Percentiles rank a stretch among this genome's conserved stretches.
Evolutionary conservation across 768 basidiomycete species (phyloP).

Genomic region (Boletus huronensis): DNA sequence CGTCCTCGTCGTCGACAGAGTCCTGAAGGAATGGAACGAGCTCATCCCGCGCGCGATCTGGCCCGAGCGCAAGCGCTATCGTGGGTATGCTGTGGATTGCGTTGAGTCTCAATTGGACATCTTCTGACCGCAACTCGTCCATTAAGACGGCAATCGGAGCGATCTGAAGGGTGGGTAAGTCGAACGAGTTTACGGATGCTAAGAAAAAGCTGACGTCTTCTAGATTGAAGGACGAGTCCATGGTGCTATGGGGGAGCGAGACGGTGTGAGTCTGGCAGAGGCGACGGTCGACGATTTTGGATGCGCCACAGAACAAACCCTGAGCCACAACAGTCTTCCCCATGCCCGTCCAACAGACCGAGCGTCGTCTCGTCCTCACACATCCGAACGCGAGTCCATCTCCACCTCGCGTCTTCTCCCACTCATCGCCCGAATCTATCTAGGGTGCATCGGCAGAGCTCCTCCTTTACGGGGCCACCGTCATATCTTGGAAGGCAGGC

Average conservation of each 20-base stretch:
- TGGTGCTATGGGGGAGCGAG: constrained; percentile 30
- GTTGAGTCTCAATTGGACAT: constrained; percentile 92
- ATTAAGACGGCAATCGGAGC: constrained; percentile 95
- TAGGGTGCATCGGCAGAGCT: constrained; percentile 68
- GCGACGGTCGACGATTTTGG: constrained; percentile 6
- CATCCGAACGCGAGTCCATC: constrained; percentile 55
- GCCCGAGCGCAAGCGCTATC: constrained; percentile 93
- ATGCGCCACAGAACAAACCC: constrained; percentile 19
- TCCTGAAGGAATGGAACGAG: constrained; percentile 97
- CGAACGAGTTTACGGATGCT: constrained; percentile 4
- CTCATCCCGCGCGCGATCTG: constrained; percentile 92
- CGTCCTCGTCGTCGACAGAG: constrained; percentile 99
- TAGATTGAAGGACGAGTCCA: constrained; percentile 62
- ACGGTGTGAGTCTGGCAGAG: not conserved
- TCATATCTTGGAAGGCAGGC: constrained; percentile 79
- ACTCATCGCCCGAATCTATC: not conserved
- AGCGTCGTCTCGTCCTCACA: constrained; percentile 45
- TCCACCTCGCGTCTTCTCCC: not conserved
- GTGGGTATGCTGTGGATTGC: constrained; percentile 97
- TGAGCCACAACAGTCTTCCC: constrained; percentile 1
- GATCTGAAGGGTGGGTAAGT: constrained; percentile 48
- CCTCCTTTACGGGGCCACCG: constrained; percentile 79
- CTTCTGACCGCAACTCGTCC: constrained; percentile 97
- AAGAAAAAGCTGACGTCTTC: constrained; percentile 57
- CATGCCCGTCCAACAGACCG: constrained; percentile 56